Evolutionary conservation across 2,329 filamentous ascomycete genomes (phyloP).

Genomic region (Colletotrichum shisoi): DNA sequence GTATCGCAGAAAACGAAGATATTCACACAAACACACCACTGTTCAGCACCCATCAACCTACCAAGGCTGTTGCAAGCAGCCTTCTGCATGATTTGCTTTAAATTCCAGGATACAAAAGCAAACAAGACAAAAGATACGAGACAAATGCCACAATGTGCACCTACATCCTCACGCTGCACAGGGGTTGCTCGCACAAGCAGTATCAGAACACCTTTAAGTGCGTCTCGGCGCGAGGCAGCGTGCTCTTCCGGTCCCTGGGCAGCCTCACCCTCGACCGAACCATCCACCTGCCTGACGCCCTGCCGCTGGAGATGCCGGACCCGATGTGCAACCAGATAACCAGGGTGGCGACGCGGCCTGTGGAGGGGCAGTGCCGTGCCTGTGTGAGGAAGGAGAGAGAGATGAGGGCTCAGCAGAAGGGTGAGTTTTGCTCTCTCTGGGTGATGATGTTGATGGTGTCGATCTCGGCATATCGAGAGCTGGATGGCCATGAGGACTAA

Average conservation of each 20-base stretch:
- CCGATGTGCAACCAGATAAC: conserved; percentile 40
- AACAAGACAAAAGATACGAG: neutral
- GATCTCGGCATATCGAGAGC: neutral
- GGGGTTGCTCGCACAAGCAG: conserved; percentile 45
- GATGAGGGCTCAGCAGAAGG: neutral
- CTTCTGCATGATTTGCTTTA: too few relatives aligned
- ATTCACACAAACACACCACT: too few relatives aligned
- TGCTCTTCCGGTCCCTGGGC: conserved; percentile 10
- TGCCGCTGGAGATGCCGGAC: conserved; percentile 38
- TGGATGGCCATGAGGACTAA: neutral
- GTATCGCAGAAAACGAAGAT: too few relatives aligned
- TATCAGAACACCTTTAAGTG: conserved; percentile 50
- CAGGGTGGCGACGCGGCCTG: conserved; percentile 41
- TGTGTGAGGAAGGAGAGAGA: conserved; percentile 37
- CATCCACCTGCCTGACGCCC: conserved; percentile 32
- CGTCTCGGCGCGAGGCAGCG: conserved; percentile 42
- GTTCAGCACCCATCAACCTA: too few relatives aligned
- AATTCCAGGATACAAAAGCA: neutral
- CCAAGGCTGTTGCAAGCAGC: too few relatives aligned
- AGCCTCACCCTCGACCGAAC: conserved; percentile 38
- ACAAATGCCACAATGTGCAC: conserved; percentile 46
- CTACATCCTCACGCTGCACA: conserved; percentile 44
- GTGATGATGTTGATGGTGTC: neutral
- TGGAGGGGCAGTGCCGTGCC: conserved; percentile 40
- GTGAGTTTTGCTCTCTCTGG: neutral